Conservation (phyloP, 176 grass and related monocot species). For the Tuctoria greenei region DNA sequence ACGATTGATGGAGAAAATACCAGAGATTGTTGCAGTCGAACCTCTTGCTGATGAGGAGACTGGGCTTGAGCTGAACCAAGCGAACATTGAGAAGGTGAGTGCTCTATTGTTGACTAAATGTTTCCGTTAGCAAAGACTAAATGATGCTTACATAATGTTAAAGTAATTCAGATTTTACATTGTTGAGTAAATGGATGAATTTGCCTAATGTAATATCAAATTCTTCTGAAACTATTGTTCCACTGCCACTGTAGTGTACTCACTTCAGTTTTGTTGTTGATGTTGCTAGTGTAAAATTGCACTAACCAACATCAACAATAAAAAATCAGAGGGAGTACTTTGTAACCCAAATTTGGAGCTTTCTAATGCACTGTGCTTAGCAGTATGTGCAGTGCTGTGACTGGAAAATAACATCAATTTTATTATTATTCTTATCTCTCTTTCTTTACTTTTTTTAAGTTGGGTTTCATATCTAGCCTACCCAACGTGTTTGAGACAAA, state of each 20-base stretch:
- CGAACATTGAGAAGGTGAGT: slow-evolving; percentile 87
- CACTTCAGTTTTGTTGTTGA: too few species aligned
- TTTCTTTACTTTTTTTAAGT: too few species aligned
- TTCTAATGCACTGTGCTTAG: background rate
- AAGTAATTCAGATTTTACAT: background rate
- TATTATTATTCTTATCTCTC: slow-evolving; percentile 2
- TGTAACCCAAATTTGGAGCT: background rate
- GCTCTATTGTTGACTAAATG: background rate
- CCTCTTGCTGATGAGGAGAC: slow-evolving; percentile 82
- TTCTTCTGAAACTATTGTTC: background rate
- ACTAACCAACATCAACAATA: too few species aligned
- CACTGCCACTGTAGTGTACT: background rate
- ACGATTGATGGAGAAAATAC: slow-evolving; percentile 97
- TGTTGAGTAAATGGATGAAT: slow-evolving; percentile 8
- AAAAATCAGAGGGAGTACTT: background rate
- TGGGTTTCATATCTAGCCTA: too few species aligned
- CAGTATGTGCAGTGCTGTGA: background rate
- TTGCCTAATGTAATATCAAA: background rate
- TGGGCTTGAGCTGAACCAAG: slow-evolving; percentile 75
- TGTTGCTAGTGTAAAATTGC: too few species aligned
- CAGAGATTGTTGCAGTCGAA: slow-evolving; percentile 87
- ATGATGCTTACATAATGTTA: background rate
- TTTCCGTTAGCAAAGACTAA: background rate
- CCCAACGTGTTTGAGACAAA: too few species aligned
- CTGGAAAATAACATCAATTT: slow-evolving; percentile 7